Percentiles rank a stretch among this genome's conserved stretches.
Evolutionary conservation across 495 filamentous ascomycete species (phyloP).

Genomic region (Ramalina intermedia): DNA sequence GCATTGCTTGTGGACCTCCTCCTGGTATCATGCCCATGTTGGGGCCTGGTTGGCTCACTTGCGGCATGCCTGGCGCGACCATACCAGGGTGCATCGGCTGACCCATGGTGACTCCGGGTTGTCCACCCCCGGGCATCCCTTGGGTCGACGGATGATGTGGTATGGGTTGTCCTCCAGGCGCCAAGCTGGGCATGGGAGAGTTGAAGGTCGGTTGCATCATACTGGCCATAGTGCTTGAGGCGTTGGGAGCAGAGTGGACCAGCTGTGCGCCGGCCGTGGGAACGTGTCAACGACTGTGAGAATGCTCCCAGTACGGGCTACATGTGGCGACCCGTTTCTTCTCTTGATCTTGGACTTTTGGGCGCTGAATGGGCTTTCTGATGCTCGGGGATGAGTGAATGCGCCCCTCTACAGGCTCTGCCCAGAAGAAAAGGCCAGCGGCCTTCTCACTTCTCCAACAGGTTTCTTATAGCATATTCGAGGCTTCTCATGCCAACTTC

Average conservation of each 20-base stretch:
- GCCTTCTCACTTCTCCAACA: too few species aligned
- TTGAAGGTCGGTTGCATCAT: slow-evolving; percentile 58
- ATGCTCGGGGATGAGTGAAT: too few species aligned
- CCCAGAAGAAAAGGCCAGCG: too few species aligned
- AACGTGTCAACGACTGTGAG: too few species aligned
- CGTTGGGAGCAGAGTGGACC: neutral
- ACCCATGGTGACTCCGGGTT: slow-evolving; percentile 42
- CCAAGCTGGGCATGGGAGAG: slow-evolving; percentile 54
- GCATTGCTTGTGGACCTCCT: slow-evolving; percentile 29
- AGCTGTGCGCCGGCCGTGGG: too few species aligned
- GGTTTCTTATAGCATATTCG: too few species aligned
- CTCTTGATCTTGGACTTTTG: too few species aligned
- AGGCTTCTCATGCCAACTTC: too few species aligned
- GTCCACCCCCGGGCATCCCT: slow-evolving; percentile 40
- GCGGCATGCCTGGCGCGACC: slow-evolving; percentile 62
- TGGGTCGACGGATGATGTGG: slow-evolving; percentile 56
- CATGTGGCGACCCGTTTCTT: too few species aligned
- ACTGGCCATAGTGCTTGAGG: slow-evolving; percentile 40
- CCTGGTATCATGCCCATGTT: slow-evolving; percentile 76
- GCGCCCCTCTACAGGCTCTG: too few species aligned
- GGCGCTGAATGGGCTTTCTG: too few species aligned
- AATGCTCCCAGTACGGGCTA: too few species aligned
- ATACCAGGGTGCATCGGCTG: slow-evolving; percentile 74
- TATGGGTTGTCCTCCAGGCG: slow-evolving; percentile 62
- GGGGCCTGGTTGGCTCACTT: slow-evolving; percentile 64